Evolutionary conservation across 2,329 filamentous ascomycete species (phyloP), one percentile per base, ranked within the genome.

Genomic region (Fusarium nanum): DNA sequence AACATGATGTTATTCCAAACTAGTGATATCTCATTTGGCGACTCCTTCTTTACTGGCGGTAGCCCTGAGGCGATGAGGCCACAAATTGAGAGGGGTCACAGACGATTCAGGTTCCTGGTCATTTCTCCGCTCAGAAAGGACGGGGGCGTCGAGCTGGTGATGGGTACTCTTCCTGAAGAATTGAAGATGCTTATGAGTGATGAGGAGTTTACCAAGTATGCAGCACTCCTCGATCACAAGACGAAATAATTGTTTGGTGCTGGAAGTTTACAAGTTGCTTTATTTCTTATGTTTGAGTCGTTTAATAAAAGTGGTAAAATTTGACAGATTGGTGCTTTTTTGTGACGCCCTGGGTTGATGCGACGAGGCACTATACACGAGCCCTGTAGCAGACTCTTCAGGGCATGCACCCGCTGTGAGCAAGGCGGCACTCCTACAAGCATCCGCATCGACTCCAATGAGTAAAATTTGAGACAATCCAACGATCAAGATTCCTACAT

Each of bases 1-100:
- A 61, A 61, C 11, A 52, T 61, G 59, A 60, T 60, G 55, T 18
- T 61, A 1, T 61, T 61, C 7, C 56, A 61, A 9, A 60, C 56
- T 3, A 61, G 37, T 14, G 59, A 61, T 2, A 16, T 61, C 8
- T 60, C 59, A 5, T 61, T 61, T 22, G 59, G 56, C 16, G 23
- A 30, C 20, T 60, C 56, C 0, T 61, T 60, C n/a, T 61, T 61
- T 22, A 45, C 46, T 3, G 56, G 59, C 2, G 59, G 59, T 11
- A 61, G 56, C 13, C 56, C 59, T 1, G 59, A 61, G 7, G 28
- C 59, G 3, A 52, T 61, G 59, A n/a, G 56, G 5, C 59, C 59
- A 9, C 59, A 61, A 4, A 60, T 61, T 6, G 56, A 61, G 44
- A 56, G 59, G 6, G 56, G 59, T 0, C 59, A 60, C 5, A 12